phyloP scores from a whole-genome alignment of 1,284 basidiomycete genomes.

The Neolentinus lepideus region DNA sequence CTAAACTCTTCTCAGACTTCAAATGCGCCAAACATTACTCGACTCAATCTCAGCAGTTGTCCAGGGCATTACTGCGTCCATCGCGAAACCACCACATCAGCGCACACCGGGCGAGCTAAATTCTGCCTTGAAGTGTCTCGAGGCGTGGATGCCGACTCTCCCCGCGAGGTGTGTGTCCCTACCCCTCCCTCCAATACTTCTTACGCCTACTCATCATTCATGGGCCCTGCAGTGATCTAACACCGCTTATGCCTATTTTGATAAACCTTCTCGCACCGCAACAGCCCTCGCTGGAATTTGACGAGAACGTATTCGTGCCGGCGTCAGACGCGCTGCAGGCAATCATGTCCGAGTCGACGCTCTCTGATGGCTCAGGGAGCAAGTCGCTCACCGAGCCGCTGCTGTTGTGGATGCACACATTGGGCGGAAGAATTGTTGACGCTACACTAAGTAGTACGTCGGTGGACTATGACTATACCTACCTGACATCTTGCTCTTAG shows the following conservation, averaged over 20 bases:
- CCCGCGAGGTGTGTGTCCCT: constrained; percentile 49
- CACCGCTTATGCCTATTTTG: constrained; percentile 52
- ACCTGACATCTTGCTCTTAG: constrained; percentile 13
- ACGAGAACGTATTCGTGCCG: constrained; percentile 49
- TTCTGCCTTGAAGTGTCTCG: constrained; percentile 71
- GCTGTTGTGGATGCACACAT: constrained; percentile 61
- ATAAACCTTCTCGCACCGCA: constrained; percentile 52
- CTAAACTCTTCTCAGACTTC: constrained; percentile 31
- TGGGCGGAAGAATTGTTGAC: constrained; percentile 49
- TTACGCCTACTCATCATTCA: background rate
- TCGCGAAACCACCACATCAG: constrained; percentile 22
- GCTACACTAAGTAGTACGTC: constrained; percentile 32
- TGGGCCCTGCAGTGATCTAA: constrained; percentile 41
- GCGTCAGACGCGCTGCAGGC: constrained; percentile 73
- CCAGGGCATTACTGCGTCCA: constrained; percentile 51
- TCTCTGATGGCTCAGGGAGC: constrained; percentile 65
- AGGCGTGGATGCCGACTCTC: constrained; percentile 73
- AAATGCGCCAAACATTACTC: constrained; percentile 55
- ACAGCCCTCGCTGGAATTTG: constrained; percentile 23
- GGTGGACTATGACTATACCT: too few relatives aligned
- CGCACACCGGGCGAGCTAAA: constrained; percentile 43
- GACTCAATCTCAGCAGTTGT: constrained; percentile 66
- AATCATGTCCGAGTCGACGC: constrained; percentile 64
- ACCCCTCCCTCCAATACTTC: constrained; percentile 2
- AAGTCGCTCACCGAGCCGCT: constrained; percentile 77